Evolutionary conservation across 805 yeast genomes (phyloP).

Genomic region (Candida pini): DNA sequence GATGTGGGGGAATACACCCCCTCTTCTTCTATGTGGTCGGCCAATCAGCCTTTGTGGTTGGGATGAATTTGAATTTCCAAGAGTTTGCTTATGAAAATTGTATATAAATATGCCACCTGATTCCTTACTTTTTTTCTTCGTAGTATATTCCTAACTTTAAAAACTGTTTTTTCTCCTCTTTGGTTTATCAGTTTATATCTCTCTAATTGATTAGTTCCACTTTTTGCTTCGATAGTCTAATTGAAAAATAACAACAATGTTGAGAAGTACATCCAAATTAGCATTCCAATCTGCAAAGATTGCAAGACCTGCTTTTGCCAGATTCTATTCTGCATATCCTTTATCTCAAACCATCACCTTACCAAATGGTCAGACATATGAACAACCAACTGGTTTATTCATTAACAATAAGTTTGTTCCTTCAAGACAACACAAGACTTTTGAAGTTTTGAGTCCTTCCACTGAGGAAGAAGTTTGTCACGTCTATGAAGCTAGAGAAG

Average conservation of each 20-base stretch:
- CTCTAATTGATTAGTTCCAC: background rate
- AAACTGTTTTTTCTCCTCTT: background rate
- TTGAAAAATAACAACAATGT: constrained; percentile 12
- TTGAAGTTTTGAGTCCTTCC: constrained; percentile 45
- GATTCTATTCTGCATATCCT: constrained; percentile 29
- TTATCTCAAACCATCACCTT: constrained; percentile 36
- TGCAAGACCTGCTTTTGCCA: constrained; percentile 13
- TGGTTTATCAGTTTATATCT: background rate
- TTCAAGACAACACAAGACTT: constrained; percentile 45
- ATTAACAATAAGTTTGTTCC: constrained; percentile 52
- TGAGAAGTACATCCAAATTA: constrained; percentile 13
- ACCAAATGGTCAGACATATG: constrained; percentile 64
- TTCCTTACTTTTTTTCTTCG: background rate
- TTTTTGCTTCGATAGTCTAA: no score
- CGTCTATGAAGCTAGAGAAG: constrained; percentile 49
- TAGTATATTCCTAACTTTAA: no score
- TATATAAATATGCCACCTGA: constrained; percentile 2
- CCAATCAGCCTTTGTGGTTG: no score
- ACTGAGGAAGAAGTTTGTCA: constrained; percentile 47
- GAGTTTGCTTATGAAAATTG: background rate
- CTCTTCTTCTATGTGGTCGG: no score
- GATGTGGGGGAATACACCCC: no score
- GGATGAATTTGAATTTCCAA: no score
- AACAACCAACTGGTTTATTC: constrained; percentile 57
- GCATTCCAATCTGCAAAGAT: constrained; percentile 10